These are phyloP conservation scores for Hemisphaericaspora subhashii DNA, from an alignment of 1,139 yeast genomes.

Conservation along the genomic window DNA sequence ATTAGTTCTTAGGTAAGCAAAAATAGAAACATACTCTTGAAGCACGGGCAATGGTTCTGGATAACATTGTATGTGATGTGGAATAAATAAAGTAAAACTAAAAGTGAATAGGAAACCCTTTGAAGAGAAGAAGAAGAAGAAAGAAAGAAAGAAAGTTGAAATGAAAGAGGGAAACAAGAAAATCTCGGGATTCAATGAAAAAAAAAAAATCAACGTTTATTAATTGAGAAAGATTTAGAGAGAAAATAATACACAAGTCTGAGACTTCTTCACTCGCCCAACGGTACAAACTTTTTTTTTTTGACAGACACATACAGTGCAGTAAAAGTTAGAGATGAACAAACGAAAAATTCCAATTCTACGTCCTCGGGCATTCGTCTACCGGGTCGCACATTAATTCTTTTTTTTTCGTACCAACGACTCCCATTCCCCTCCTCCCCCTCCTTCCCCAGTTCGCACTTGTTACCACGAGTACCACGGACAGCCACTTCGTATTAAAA, in stretches of 20 bases:
- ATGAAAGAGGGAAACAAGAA: conserved; percentile 1
- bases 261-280: too few species aligned
- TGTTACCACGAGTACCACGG: too few species aligned
- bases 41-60: conserved; percentile 45
- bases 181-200: too few species aligned
- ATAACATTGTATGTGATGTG: conserved; percentile 28
- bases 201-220: conserved; percentile 4
- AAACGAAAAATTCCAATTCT: neutral
- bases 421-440: neutral
- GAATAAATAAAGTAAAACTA: conserved; percentile 1
- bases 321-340: neutral
- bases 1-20: conserved; percentile 1
- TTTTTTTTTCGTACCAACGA: neutral
- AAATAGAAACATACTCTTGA: conserved; percentile 41
- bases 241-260: too few species aligned
- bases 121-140: conserved; percentile 1
- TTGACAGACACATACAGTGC: too few species aligned
- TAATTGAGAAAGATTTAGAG: too few species aligned
- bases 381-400: neutral
- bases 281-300: too few species aligned
- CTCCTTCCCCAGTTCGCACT: too few species aligned
- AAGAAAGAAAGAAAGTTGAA: conserved; percentile 1
- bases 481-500: too few species aligned
- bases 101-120: conserved; percentile 1
- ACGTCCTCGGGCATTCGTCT: conserved; percentile 1